These are phyloP conservation scores for Inonotus obliquus DNA, from an alignment of 1,284 basidiomycete genomes.

Conservation along the genomic window DNA sequence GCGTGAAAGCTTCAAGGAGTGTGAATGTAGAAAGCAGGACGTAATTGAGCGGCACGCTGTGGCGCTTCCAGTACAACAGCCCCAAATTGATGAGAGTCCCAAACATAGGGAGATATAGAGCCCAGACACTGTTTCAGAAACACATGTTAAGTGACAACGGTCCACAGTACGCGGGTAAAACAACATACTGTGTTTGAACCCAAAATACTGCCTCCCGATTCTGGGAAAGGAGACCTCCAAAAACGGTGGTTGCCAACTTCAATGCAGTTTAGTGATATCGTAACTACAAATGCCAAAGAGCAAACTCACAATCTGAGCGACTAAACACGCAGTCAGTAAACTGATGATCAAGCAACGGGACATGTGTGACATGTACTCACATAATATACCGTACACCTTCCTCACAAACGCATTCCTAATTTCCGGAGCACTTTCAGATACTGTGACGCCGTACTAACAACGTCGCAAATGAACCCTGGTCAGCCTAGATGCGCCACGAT, in stretches of 20 bases:
- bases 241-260: conserved; percentile 65
- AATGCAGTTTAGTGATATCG: not conserved
- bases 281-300: not conserved
- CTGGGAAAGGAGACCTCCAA: conserved; percentile 63
- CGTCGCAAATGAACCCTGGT: not conserved
- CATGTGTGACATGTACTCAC: conserved; percentile 39
- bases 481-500: conserved; percentile 10
- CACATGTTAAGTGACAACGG: not conserved
- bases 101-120: conserved; percentile 71
- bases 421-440: conserved; percentile 66
- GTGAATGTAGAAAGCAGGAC: conserved; percentile 77
- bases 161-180: not conserved
- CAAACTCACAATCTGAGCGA: conserved; percentile 61
- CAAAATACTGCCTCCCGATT: conserved; percentile 52
- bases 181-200: conserved; percentile 63
- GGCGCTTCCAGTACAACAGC: conserved; percentile 83
- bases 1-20: conserved; percentile 71
- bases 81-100: conserved; percentile 73
- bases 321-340: conserved; percentile 32
- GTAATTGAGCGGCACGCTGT: conserved; percentile 79
- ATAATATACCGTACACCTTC: conserved; percentile 78
- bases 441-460: conserved; percentile 68
- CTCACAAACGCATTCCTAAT: conserved; percentile 72
- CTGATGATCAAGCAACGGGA: conserved; percentile 1
- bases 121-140: conserved; percentile 50